A percentile compares a stretch with the other conserved stretches of the same genome.
Evolutionary conservation across 2,329 filamentous ascomycete genomes (phyloP).

Genomic region (Fulvia fulva): DNA sequence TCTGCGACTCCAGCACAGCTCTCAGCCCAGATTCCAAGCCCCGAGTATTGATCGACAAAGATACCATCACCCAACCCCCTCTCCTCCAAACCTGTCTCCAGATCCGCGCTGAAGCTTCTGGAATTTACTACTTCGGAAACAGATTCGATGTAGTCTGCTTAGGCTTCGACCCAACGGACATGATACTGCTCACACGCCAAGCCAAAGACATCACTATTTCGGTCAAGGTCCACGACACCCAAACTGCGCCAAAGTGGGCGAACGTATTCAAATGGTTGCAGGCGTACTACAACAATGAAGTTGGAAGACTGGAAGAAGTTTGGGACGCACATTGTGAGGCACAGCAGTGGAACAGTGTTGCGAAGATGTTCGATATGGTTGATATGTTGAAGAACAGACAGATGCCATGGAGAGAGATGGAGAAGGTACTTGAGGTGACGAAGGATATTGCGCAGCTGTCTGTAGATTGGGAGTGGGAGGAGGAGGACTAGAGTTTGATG

Average conservation of each 20-base stretch:
- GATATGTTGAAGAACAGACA: background rate
- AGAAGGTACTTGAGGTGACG: background rate
- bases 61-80: background rate
- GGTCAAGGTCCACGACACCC: background rate
- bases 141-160: background rate
- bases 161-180: background rate
- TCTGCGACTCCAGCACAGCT: background rate
- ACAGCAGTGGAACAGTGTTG: background rate
- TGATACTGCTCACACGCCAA: background rate
- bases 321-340: background rate
- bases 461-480: background rate
- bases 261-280: background rate
- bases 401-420: background rate
- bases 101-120: background rate
- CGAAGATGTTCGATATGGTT: background rate
- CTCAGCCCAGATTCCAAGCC: background rate
- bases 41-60: background rate
- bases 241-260: background rate
- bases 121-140: conserved; percentile 1
- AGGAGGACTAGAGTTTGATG: background rate
- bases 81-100: background rate
- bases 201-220: background rate
- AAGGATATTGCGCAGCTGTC: background rate
- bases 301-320: background rate
- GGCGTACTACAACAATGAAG: background rate